A percentile compares a stretch with the other conserved stretches of the same genome.
These are phyloP conservation scores for Beta vulgaris DNA, from an alignment of 148 eudicot species.

Conservation along the genomic window DNA sequence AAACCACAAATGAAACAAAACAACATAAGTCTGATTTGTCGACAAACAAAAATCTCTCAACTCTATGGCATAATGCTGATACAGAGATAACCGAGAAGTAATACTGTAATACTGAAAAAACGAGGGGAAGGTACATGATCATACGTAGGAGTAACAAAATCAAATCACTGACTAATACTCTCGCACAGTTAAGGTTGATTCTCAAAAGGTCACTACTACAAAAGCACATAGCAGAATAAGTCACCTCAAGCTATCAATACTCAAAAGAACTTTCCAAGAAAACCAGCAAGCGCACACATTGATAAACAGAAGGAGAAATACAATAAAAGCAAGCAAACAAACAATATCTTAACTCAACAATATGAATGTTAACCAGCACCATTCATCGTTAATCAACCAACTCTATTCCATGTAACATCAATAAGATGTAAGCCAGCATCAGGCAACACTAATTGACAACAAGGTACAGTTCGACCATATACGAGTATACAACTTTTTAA, in stretches of 20 bases:
- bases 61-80: neutral
- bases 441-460: neutral
- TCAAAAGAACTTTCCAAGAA: neutral
- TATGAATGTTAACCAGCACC: too few species aligned
- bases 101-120: too few species aligned
- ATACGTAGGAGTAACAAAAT: neutral
- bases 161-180: neutral
- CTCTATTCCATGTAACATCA: neutral
- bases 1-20: conserved; percentile 17
- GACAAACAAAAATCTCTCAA: neutral
- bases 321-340: too few species aligned
- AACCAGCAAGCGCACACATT: neutral
- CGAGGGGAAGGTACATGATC: neutral
- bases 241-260: neutral
- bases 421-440: neutral
- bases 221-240: neutral
- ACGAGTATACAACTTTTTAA: too few species aligned
- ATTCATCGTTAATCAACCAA: neutral
- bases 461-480: too few species aligned
- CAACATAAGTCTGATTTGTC: neutral
- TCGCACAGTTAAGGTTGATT: neutral
- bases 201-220: neutral
- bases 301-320: too few species aligned
- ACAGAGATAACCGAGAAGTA: too few species aligned
- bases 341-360: too few species aligned